Evolutionary conservation across 352 stramenopile genomes (phyloP).

Genomic region (Globisporangium sylvaticum): DNA sequence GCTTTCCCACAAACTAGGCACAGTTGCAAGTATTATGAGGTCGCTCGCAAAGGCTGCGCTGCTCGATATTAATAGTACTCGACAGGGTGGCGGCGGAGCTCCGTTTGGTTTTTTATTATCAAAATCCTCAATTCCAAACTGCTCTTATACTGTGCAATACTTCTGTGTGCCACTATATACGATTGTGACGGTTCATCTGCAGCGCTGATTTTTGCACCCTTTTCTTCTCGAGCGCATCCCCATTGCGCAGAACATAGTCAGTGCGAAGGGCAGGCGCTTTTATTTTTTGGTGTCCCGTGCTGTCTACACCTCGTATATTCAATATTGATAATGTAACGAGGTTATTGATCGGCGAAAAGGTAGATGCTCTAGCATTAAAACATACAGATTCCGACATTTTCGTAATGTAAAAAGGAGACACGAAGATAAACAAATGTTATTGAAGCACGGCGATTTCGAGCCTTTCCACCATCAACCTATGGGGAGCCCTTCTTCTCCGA

Average conservation of each 20-base stretch:
- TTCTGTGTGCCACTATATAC: background rate
- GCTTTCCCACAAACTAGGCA: background rate
- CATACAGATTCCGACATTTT: background rate
- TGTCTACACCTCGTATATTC: background rate
- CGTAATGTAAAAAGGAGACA: background rate
- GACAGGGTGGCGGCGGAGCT: background rate
- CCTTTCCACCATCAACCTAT: background rate
- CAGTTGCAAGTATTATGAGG: background rate
- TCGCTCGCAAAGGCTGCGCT: background rate
- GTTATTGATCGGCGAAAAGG: background rate
- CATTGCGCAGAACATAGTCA: background rate
- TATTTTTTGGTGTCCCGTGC: background rate
- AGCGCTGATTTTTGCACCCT: background rate
- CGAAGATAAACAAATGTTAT: background rate
- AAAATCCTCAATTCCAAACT: background rate
- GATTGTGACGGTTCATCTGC: background rate
- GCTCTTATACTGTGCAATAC: background rate
- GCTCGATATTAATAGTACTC: background rate
- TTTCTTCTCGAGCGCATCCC: background rate
- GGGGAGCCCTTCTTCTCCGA: too few species aligned
- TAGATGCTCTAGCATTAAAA: background rate
- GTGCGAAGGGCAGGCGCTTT: background rate
- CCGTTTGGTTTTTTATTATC: background rate
- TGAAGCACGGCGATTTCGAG: background rate
- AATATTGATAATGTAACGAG: background rate